Evolutionary conservation across 768 basidiomycete species (phyloP).

Genomic region (Dictyophora rubrovolvata): DNA sequence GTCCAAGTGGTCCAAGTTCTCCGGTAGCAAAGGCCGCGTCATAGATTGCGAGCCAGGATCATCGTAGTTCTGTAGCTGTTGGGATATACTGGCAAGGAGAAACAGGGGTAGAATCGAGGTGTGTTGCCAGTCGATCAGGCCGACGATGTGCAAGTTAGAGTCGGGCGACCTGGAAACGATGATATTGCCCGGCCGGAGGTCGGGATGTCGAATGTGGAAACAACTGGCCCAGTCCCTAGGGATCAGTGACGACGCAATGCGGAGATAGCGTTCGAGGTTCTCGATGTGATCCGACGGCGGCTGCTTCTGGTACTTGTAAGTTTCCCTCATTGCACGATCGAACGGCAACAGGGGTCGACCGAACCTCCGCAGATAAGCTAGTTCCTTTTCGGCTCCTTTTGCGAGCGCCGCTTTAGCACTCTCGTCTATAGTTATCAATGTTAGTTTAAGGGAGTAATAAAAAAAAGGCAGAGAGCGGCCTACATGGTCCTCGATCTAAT

Average conservation of each 20-base stretch:
- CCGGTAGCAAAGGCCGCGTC: slow-evolving; percentile 33
- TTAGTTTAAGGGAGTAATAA: slow-evolving; percentile 20
- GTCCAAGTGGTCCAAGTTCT: slow-evolving; percentile 30
- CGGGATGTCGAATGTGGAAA: slow-evolving; percentile 42
- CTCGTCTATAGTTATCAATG: slow-evolving; percentile 30
- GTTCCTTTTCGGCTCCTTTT: slow-evolving; percentile 35
- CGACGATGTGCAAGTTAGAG: slow-evolving; percentile 29
- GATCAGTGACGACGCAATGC: slow-evolving; percentile 37
- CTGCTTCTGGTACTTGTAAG: slow-evolving; percentile 36
- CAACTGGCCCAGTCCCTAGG: slow-evolving; percentile 25
- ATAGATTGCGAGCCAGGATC: slow-evolving; percentile 31
- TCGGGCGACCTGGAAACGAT: slow-evolving; percentile 36
- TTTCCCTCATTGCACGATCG: slow-evolving; percentile 30
- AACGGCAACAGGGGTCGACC: slow-evolving; percentile 36
- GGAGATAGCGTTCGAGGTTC: slow-evolving; percentile 39
- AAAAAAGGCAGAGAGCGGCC: slow-evolving; percentile 24
- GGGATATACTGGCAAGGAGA: slow-evolving; percentile 38
- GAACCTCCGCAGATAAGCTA: slow-evolving; percentile 37
- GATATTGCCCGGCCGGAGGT: slow-evolving; percentile 36
- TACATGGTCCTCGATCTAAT: slow-evolving; percentile 44
- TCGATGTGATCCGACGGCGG: slow-evolving; percentile 34
- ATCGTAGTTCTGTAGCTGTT: slow-evolving; percentile 36
- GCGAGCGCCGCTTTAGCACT: slow-evolving; percentile 32
- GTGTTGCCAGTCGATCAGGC: slow-evolving; percentile 49
- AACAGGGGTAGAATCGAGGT: slow-evolving; percentile 41